Percentiles rank a stretch among this genome's conserved stretches.
Conservation (phyloP, 2,329 filamentous ascomycete genomes). For the Botrytis squamosa region DNA sequence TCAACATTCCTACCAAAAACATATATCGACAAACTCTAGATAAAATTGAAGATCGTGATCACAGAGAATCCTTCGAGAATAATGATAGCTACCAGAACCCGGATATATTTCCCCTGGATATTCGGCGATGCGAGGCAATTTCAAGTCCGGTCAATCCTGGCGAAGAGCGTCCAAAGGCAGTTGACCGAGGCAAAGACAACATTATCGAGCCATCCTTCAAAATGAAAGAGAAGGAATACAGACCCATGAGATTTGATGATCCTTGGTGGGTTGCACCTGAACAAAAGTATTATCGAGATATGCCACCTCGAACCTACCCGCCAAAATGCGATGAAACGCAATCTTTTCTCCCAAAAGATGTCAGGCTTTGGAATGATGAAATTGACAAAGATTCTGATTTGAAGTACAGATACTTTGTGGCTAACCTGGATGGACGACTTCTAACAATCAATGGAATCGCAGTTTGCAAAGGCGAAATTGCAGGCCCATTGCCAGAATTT, state of each 20-base stretch:
- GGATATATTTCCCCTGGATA: slow-evolving; percentile 35
- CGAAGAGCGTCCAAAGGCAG: not conserved
- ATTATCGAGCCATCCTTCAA: slow-evolving; percentile 13
- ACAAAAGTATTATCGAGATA: slow-evolving; percentile 27
- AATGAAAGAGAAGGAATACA: slow-evolving; percentile 8
- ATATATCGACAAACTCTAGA: not conserved
- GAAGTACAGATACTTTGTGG: slow-evolving; percentile 32
- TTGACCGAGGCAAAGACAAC: not conserved
- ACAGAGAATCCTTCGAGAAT: not conserved
- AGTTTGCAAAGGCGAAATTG: slow-evolving; percentile 33
- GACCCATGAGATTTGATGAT: slow-evolving; percentile 26
- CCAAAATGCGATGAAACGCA: slow-evolving; percentile 11
- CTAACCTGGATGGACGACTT: slow-evolving; percentile 33
- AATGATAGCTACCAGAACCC: not conserved
- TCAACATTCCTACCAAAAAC: slow-evolving; percentile 34
- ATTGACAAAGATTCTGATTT: slow-evolving; percentile 25
- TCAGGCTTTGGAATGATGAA: slow-evolving; percentile 31
- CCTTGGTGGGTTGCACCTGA: slow-evolving; percentile 33
- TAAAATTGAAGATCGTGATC: not conserved
- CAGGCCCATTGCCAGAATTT: slow-evolving; percentile 37
- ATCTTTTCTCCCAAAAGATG: slow-evolving; percentile 25
- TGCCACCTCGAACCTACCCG: slow-evolving; percentile 30
- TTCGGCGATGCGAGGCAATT: slow-evolving; percentile 28
- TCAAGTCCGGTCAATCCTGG: not conserved
- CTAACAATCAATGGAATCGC: slow-evolving; percentile 35